Conservation (phyloP, 192 early-diverging fungal genomes). For the Coemansia erecta region DNA sequence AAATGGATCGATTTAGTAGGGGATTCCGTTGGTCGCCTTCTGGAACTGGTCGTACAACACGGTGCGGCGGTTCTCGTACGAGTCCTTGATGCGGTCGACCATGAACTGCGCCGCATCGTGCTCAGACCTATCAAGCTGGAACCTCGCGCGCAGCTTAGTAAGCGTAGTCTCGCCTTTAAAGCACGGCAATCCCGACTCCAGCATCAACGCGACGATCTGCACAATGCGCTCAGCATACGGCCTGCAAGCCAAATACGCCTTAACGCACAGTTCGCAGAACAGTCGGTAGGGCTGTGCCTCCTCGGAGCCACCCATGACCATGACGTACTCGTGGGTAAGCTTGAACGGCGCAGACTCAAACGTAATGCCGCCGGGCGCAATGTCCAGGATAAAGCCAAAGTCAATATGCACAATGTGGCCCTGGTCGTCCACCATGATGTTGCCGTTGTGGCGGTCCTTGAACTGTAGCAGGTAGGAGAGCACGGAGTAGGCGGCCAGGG, state of each 20-base stretch:
- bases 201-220: constrained; percentile 87
- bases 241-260: constrained; percentile 85
- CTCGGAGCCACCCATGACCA: constrained; percentile 91
- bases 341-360: constrained; percentile 98
- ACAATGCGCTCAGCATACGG: constrained; percentile 92
- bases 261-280: constrained; percentile 89
- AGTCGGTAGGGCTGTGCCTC: constrained; percentile 77
- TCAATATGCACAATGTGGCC: constrained; percentile 99
- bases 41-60: constrained; percentile 82
- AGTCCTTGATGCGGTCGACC: constrained; percentile 82
- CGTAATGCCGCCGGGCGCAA: constrained; percentile 95
- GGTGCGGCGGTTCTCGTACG: constrained; percentile 90
- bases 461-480: constrained; percentile 94
- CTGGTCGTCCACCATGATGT: constrained; percentile 97
- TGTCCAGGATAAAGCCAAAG: constrained; percentile 98
- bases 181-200: constrained; percentile 94
- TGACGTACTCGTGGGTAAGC: constrained; percentile 94
- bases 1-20: constrained; percentile 31
- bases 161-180: constrained; percentile 93
- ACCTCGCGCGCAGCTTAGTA: constrained; percentile 76
- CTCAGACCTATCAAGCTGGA: constrained; percentile 88
- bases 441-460: constrained; percentile 99
- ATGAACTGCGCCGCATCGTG: constrained; percentile 94
- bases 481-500: constrained; percentile 92
- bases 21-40: constrained; percentile 76